phyloP scores from a whole-genome alignment of 75 land plant species.

The Azolla pinnata region DNA sequence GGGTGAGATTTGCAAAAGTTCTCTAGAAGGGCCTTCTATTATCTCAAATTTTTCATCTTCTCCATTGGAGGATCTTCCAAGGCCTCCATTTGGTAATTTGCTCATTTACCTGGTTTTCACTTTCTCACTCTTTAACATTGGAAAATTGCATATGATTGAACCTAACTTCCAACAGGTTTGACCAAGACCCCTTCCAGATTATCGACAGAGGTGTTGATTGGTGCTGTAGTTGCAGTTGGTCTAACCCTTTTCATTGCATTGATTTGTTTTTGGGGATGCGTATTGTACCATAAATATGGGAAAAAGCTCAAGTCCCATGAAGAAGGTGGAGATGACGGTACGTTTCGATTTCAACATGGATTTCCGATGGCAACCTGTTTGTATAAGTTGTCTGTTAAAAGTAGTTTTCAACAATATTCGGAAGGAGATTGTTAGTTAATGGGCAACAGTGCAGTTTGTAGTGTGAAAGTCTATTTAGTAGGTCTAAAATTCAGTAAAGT shows the following conservation, averaged over 20 bases:
- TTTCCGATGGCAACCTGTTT: too few relatives aligned
- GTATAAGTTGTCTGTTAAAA: too few relatives aligned
- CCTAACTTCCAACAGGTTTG: not conserved
- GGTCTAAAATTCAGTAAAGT: too few relatives aligned
- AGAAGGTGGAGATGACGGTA: conserved; percentile 3
- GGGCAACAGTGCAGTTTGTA: too few relatives aligned
- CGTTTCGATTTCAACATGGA: too few relatives aligned
- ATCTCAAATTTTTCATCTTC: conserved; percentile 10
- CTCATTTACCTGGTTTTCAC: too few relatives aligned
- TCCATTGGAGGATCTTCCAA: not conserved
- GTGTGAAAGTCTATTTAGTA: too few relatives aligned
- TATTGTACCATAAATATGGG: conserved; percentile 65
- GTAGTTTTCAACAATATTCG: too few relatives aligned
- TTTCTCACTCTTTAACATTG: too few relatives aligned
- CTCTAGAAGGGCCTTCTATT: conserved; percentile 19
- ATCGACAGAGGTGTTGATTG: conserved; percentile 54
- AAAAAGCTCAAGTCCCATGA: conserved; percentile 30
- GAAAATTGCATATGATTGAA: too few relatives aligned
- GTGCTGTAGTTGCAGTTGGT: conserved; percentile 72
- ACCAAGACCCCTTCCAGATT: conserved; percentile 13
- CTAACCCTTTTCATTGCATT: conserved; percentile 70
- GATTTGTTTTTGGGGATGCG: conserved; percentile 95
- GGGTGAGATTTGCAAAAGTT: conserved; percentile 41
- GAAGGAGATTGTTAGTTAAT: too few relatives aligned
- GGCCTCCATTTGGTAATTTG: conserved; percentile 11